Percentiles rank a stretch among this genome's conserved stretches.
Conservation (phyloP, 2,329 filamentous ascomycete genomes). For the Tolypocladium album region DNA sequence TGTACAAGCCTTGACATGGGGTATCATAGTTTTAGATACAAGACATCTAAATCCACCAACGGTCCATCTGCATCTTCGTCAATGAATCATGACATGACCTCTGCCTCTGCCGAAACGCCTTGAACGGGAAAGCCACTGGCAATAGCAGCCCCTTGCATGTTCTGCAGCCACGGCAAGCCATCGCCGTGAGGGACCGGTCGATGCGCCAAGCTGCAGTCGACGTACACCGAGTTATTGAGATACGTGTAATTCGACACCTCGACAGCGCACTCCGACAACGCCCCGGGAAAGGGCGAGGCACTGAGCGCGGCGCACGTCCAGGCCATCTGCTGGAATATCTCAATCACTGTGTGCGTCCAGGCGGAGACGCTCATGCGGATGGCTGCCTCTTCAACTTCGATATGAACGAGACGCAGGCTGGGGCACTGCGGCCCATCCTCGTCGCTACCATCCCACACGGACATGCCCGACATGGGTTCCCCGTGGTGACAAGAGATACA, state of each 20-base stretch:
- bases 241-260: slow-evolving; percentile 22
- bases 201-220: slow-evolving; percentile 22
- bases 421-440: slow-evolving; percentile 14
- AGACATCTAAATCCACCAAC: neutral
- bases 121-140: slow-evolving; percentile 20
- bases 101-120: neutral
- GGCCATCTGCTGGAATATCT: slow-evolving; percentile 25
- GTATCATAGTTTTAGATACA: slow-evolving; percentile 4
- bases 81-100: neutral
- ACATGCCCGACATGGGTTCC: slow-evolving; percentile 19
- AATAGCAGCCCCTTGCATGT: slow-evolving; percentile 18
- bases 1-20: slow-evolving; percentile 36
- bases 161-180: slow-evolving; percentile 16
- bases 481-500: slow-evolving; percentile 12
- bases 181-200: slow-evolving; percentile 16
- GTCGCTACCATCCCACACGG: slow-evolving; percentile 23
- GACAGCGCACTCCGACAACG: slow-evolving; percentile 17
- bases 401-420: slow-evolving; percentile 20
- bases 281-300: slow-evolving; percentile 20
- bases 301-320: slow-evolving; percentile 24
- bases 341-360: slow-evolving; percentile 22
- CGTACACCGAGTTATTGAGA: slow-evolving; percentile 19
- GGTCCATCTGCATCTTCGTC: neutral
- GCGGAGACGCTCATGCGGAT: slow-evolving; percentile 22
- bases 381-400: slow-evolving; percentile 21